phyloP scores from a whole-genome alignment of 2,329 filamentous ascomycete species.

The Daldinia sp. region DNA sequence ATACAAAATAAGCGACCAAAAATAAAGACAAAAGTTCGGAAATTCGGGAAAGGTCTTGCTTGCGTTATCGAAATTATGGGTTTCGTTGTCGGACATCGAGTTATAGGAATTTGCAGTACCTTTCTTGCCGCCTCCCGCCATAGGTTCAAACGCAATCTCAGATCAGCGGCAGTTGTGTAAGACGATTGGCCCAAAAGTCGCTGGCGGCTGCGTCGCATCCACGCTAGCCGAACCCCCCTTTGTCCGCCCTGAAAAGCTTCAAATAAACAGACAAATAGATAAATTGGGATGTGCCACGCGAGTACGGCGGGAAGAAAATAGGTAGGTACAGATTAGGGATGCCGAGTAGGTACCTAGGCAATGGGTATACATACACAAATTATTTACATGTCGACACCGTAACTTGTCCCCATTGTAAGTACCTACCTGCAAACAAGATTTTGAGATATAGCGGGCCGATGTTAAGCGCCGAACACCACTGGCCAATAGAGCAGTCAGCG shows the following conservation, averaged over 20 bases:
- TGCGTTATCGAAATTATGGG: background rate
- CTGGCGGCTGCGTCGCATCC: slow-evolving; percentile 34
- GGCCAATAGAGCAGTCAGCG: slow-evolving; percentile 33
- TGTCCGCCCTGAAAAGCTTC: background rate
- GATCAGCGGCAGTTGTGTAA: slow-evolving; percentile 29
- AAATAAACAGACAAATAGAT: background rate
- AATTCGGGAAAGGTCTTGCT: background rate
- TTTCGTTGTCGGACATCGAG: background rate
- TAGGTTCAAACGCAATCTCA: slow-evolving; percentile 28
- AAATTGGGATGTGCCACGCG: background rate
- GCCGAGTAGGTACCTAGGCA: background rate
- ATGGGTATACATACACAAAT: background rate
- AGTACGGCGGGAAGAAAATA: background rate
- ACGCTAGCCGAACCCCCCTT: background rate
- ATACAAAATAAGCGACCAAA: background rate
- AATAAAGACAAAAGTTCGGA: background rate
- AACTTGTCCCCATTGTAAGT: background rate
- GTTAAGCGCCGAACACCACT: slow-evolving; percentile 31
- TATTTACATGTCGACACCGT: background rate
- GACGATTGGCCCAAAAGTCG: slow-evolving; percentile 43
- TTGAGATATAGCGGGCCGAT: slow-evolving; percentile 4
- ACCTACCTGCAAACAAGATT: slow-evolving; percentile 18
- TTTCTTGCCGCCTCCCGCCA: slow-evolving; percentile 8
- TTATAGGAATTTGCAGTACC: background rate
- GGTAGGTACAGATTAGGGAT: background rate